Conservation (phyloP, 352 stramenopile species). For the Globisporangium polare region DNA sequence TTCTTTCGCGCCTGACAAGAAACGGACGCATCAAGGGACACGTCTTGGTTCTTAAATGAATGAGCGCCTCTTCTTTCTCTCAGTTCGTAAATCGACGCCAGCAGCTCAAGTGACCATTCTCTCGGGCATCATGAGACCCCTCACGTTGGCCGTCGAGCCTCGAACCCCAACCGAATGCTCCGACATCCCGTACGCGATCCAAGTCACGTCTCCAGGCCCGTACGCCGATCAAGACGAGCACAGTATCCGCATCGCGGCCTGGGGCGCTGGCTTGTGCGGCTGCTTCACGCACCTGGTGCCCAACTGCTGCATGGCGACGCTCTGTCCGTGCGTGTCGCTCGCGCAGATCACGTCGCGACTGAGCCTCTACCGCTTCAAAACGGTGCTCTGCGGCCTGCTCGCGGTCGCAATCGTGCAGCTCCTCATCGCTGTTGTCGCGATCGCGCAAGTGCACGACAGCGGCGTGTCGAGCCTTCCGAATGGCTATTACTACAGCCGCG, state of each 20-base stretch:
- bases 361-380: conserved; percentile 13
- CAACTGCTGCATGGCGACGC: conserved; percentile 31
- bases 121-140: background rate
- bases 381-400: conserved; percentile 12
- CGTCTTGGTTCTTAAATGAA: no score
- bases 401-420: conserved; percentile 6
- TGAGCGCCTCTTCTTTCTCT: background rate
- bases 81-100: background rate
- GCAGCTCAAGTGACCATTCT: background rate
- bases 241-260: conserved; percentile 20
- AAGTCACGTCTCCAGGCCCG: conserved; percentile 12
- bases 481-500: background rate
- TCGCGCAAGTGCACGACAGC: conserved; percentile 5
- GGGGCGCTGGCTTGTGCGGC: conserved; percentile 21
- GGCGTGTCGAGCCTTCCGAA: background rate
- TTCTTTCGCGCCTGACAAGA: conserved; percentile 2
- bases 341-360: conserved; percentile 16
- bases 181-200: conserved; percentile 15
- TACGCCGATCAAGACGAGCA: conserved; percentile 18
- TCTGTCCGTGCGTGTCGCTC: conserved; percentile 29
- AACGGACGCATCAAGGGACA: conserved; percentile 1
- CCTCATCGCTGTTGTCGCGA: conserved; percentile 6
- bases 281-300: conserved; percentile 31
- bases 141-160: conserved; percentile 8
- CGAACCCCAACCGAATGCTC: conserved; percentile 7